A percentile compares a stretch with the other conserved stretches of the same genome.
phyloP scores from a whole-genome alignment of 176 grass and related monocot species.

The Luzula sylvatica region DNA sequence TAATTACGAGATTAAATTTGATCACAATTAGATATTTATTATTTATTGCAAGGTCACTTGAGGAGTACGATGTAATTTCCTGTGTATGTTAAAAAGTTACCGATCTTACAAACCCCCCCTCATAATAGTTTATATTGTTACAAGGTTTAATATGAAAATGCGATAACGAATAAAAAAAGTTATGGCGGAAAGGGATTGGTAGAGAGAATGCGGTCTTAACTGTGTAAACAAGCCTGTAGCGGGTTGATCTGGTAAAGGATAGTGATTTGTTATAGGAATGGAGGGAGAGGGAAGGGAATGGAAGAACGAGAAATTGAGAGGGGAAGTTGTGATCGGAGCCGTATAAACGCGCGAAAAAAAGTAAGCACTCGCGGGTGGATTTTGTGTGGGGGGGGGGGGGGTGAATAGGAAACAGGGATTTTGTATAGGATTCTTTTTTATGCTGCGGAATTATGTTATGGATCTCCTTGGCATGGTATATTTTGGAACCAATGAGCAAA shows the following conservation, averaged over 20 bases:
- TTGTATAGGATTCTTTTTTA: too few species aligned
- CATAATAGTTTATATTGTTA: neutral
- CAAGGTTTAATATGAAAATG: neutral
- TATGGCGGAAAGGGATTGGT: slow-evolving; percentile 1
- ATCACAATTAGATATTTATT: slow-evolving; percentile 15
- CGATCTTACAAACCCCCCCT: neutral
- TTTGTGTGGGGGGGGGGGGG: too few species aligned
- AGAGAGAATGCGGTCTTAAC: neutral
- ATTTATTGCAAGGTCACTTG: neutral
- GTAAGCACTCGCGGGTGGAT: neutral
- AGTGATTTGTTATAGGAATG: neutral
- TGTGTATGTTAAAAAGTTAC: slow-evolving; percentile 4
- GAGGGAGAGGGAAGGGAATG: neutral
- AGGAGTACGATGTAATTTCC: slow-evolving; percentile 20
- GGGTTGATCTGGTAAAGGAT: neutral
- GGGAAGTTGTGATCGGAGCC: slow-evolving; percentile 8
- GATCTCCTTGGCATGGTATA: too few species aligned
- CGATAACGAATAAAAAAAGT: neutral
- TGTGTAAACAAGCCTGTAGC: neutral
- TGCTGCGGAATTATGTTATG: too few species aligned
- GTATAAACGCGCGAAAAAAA: slow-evolving; percentile 16
- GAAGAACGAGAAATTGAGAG: neutral
- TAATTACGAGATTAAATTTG: too few species aligned
- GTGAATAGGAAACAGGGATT: too few species aligned
- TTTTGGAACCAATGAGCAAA: too few species aligned